These are phyloP conservation scores for Pseudogymnoascus sp. DNA, from an alignment of 2,329 filamentous ascomycete genomes.

Conservation along the genomic window DNA sequence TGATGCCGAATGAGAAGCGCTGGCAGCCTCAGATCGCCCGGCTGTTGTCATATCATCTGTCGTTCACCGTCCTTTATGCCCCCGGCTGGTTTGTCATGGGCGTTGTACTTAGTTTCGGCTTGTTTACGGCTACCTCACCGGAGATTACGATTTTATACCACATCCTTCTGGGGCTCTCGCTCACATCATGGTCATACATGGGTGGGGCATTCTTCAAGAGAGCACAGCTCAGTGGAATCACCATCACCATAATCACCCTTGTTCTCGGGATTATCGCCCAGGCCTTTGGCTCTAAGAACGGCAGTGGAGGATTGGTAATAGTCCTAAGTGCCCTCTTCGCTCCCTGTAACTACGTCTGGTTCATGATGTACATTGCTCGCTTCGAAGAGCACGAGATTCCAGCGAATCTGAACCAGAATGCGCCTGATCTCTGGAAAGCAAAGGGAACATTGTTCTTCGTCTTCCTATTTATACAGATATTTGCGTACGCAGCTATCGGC, in stretches of 20 bases:
- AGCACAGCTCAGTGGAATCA: slow-evolving; percentile 80
- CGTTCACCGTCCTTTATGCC: slow-evolving; percentile 71
- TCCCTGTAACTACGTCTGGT: slow-evolving; percentile 82
- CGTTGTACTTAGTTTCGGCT: slow-evolving; percentile 51
- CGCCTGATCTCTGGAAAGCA: slow-evolving; percentile 61
- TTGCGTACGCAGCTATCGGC: slow-evolving; percentile 69
- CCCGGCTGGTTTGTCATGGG: slow-evolving; percentile 77
- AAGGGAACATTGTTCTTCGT: slow-evolving; percentile 71
- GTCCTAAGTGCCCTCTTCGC: slow-evolving; percentile 71
- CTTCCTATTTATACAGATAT: slow-evolving; percentile 67
- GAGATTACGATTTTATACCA: slow-evolving; percentile 66
- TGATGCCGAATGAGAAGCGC: slow-evolving; percentile 68
- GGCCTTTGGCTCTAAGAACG: slow-evolving; percentile 45
- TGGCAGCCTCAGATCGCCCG: slow-evolving; percentile 74
- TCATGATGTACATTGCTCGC: slow-evolving; percentile 65
- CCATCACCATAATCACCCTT: slow-evolving; percentile 62
- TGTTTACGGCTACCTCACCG: slow-evolving; percentile 56
- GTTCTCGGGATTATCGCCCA: slow-evolving; percentile 77
- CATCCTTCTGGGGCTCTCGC: slow-evolving; percentile 64
- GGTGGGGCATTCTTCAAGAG: slow-evolving; percentile 78
- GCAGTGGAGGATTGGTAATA: slow-evolving; percentile 53
- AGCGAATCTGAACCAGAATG: slow-evolving; percentile 52
- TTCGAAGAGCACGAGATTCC: slow-evolving; percentile 57
- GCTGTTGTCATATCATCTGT: slow-evolving; percentile 69
- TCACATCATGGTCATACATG: slow-evolving; percentile 74